phyloP scores from a whole-genome alignment of 202 grass and related monocot species.

The Eragrostis tef region DNA sequence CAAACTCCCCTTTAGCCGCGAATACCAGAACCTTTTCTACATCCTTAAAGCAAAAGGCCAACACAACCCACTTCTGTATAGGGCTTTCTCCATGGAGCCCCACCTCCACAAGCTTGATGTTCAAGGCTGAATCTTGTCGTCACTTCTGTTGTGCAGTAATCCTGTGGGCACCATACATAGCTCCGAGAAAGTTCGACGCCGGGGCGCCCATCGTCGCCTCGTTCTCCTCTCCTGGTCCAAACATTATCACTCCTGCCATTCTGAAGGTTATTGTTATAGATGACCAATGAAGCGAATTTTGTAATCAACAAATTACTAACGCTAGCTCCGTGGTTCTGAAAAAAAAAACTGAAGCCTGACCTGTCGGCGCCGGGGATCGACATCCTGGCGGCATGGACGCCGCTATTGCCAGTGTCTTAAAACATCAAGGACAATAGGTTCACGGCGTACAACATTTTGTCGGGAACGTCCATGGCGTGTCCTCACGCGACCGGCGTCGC shows the following conservation, averaged over 20 bases:
- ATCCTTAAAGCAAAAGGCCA: too few relatives aligned
- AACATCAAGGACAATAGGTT: neutral
- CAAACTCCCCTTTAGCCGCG: too few relatives aligned
- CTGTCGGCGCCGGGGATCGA: conserved; percentile 43
- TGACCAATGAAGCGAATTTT: neutral
- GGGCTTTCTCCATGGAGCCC: too few relatives aligned
- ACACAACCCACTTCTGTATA: too few relatives aligned
- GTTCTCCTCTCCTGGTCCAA: conserved; percentile 51
- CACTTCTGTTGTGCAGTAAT: conserved; percentile 12
- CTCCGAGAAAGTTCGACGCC: neutral
- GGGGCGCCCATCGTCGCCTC: conserved; percentile 31
- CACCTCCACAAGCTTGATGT: neutral
- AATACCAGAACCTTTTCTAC: too few relatives aligned
- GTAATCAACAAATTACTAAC: neutral
- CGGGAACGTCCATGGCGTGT: conserved; percentile 67
- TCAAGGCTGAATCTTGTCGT: neutral
- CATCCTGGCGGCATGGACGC: conserved; percentile 46
- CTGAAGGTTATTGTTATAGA: conserved; percentile 31
- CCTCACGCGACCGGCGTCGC: conserved; percentile 52
- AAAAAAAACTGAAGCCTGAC: neutral
- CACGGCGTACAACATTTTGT: conserved; percentile 46
- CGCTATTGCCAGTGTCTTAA: neutral
- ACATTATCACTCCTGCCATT: conserved; percentile 38
- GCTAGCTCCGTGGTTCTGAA: neutral
- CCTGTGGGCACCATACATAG: conserved; percentile 37